Base-by-base conservation (phyloP, 2,329 filamentous ascomycete genomes). In the Fusarium anthophilum region DNA sequence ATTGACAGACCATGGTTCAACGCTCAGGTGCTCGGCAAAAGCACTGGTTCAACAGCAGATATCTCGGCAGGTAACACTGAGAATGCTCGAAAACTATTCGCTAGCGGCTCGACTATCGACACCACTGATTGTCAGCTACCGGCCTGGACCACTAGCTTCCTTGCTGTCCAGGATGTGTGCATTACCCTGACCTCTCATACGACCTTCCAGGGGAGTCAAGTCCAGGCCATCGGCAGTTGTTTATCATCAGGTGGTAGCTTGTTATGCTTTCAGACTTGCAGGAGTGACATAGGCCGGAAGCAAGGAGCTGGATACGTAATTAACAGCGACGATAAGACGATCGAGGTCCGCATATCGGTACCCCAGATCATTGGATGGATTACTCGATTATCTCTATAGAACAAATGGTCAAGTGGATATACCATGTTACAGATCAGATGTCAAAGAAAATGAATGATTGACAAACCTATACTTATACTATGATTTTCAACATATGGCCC, bases 271-370 rank as follows among this genome's bases (percentile, higher is more conserved):
- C 39, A 2, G 9, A 13, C 39, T n/a, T 41, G 2, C 22, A 43
- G 4, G 22, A 43, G 22, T 43, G 39, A 15, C 3, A 43, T 8
- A 3, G 2, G 6, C 4, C 5, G 22, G 3, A 43, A 10, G 1
- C 13, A 15, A 3, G 22, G 14, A 10, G 14, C 41, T 43, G n/a
- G n/a, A n/a, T n/a, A n/a, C n/a, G n/a, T n/a, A n/a, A n/a, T n/a
- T n/a, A n/a, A n/a, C n/a, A n/a, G n/a, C n/a, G n/a, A n/a, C n/a
- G n/a, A n/a, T n/a, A n/a, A n/a, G n/a, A n/a, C n/a, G n/a, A n/a
- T n/a, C n/a, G n/a, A n/a, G n/a, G n/a, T n/a, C n/a, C n/a, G n/a
- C n/a, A n/a, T n/a, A n/a, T n/a, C n/a, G n/a, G n/a, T n/a, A n/a
- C n/a, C n/a, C n/a, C n/a, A n/a, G n/a, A n/a, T n/a, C n/a, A n/a